A percentile compares a stretch with the other conserved stretches of the same genome.
These are phyloP conservation scores for Quercus mongolica DNA, from an alignment of 306 rosid genomes.

Conservation along the genomic window DNA sequence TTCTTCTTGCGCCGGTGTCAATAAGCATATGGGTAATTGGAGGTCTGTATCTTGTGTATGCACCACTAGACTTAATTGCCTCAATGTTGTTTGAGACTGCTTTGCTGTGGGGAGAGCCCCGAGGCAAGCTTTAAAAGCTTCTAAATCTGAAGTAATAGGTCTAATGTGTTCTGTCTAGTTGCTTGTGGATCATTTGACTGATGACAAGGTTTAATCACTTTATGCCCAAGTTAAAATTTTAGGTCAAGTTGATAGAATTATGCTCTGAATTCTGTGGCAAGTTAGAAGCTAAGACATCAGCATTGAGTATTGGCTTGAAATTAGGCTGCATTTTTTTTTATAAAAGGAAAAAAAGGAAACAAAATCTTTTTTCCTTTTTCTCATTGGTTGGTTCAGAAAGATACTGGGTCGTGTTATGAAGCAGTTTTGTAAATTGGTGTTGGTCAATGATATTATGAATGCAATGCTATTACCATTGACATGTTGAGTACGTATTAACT, in stretches of 20 bases:
- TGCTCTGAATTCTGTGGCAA: not conserved
- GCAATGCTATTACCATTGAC: too few relatives aligned
- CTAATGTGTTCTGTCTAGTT: not conserved
- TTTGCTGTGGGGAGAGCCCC: not conserved
- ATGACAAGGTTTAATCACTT: not conserved
- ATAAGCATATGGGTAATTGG: too few relatives aligned
- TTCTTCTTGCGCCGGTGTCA: too few relatives aligned
- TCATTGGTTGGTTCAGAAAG: too few relatives aligned
- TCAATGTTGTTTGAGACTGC: not conserved
- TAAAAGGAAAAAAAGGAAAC: too few relatives aligned
- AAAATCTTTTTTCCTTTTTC: too few relatives aligned
- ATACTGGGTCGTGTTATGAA: too few relatives aligned
- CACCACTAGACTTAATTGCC: not conserved
- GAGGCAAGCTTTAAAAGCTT: not conserved
- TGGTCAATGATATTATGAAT: too few relatives aligned
- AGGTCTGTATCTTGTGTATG: too few relatives aligned
- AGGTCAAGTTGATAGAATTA: not conserved
- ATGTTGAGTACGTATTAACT: too few relatives aligned
- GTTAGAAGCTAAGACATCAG: not conserved
- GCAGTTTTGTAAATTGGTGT: too few relatives aligned
- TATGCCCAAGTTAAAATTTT: not conserved
- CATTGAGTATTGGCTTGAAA: not conserved
- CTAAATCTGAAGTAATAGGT: not conserved
- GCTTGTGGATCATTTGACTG: not conserved
- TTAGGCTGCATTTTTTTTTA: too few relatives aligned